Evolutionary conservation across 371 early-diverging fungal genomes (phyloP), one percentile per base, ranked within the genome.

Genomic region (Neoconidiobolus thromboides): DNA sequence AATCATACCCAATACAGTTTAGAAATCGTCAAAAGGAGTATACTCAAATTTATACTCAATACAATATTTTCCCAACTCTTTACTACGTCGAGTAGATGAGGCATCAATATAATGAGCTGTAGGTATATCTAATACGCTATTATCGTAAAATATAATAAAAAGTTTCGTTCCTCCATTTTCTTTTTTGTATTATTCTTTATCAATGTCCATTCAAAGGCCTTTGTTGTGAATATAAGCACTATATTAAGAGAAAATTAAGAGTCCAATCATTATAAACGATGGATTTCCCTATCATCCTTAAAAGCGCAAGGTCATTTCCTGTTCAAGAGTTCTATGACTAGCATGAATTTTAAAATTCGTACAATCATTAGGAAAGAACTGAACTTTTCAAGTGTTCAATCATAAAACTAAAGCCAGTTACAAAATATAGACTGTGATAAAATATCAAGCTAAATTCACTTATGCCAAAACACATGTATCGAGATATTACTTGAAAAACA

Each of bases 71-170:
- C 75, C 79, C 60, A 81, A 62, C 58, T 76, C 74, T 46, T 71
- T 70, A 49, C 78, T 80, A n/a, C 66, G 62, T 62, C 75, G 73
- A 2, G 77, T 78, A 67, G 79, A 78, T 14, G 79, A 68, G 12
- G 75, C 48, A 55, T 81, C 80, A 0, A 79, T 77, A 46, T 77
- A 73, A 15, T 70, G 64, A 4, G 79, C 79, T 2, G 79, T 80
- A 15, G 72, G 69, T 50, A 81, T 62, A 61, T 81, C 82, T 2
- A 74, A 73, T 37, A 81, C 69, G 10, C 82, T 80, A 61, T 81
- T 80, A 0, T 80, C 82, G 43, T 74, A 69, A 62, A 78, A 81
- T 40, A 81, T 66, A 47, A 76, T 65, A 26, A 68, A 55, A 5
- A 75, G 75, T 15, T 69, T 64, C 15, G 65, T 55, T 9, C 10